Conservation (phyloP, 495 filamentous ascomycete genomes). For the Daldinia vernicosa region DNA sequence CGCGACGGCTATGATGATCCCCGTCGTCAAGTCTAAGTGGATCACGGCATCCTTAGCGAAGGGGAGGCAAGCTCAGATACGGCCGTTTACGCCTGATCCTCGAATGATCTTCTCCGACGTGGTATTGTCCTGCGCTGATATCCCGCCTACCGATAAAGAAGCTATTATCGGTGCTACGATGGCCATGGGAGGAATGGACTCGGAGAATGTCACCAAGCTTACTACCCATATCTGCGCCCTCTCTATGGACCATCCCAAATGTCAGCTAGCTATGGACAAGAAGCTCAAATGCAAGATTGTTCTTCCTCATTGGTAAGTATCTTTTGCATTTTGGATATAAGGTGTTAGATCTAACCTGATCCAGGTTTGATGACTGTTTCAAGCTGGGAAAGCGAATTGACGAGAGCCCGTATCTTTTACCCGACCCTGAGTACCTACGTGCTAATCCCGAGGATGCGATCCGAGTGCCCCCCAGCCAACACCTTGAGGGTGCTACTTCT, state of each 20-base stretch:
- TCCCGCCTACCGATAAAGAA: slow-evolving; percentile 90
- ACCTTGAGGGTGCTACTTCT: slow-evolving; percentile 78
- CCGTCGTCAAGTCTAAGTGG: slow-evolving; percentile 89
- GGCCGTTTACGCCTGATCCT: slow-evolving; percentile 90
- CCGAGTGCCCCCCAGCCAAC: slow-evolving; percentile 61
- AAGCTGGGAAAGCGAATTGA: slow-evolving; percentile 88
- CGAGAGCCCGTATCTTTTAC: slow-evolving; percentile 86
- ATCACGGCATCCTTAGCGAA: slow-evolving; percentile 72
- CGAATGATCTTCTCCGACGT: slow-evolving; percentile 88
- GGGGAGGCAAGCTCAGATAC: slow-evolving; percentile 74
- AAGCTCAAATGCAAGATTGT: slow-evolving; percentile 79
- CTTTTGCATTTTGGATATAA: neutral
- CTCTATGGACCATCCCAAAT: slow-evolving; percentile 76
- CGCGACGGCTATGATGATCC: slow-evolving; percentile 74
- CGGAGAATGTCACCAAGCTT: slow-evolving; percentile 69
- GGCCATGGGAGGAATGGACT: slow-evolving; percentile 87
- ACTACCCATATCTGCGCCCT: slow-evolving; percentile 92
- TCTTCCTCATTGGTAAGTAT: slow-evolving; percentile 88
- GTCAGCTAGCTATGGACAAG: slow-evolving; percentile 67
- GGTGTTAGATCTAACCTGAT: slow-evolving; percentile 36
- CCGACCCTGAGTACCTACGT: slow-evolving; percentile 80
- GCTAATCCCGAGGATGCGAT: slow-evolving; percentile 63
- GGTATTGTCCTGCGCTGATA: slow-evolving; percentile 75
- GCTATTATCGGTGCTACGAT: slow-evolving; percentile 89
- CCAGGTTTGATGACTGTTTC: slow-evolving; percentile 95